Evolutionary conservation across 805 yeast species (phyloP).

Genomic region (Metschnikowia lunata): DNA sequence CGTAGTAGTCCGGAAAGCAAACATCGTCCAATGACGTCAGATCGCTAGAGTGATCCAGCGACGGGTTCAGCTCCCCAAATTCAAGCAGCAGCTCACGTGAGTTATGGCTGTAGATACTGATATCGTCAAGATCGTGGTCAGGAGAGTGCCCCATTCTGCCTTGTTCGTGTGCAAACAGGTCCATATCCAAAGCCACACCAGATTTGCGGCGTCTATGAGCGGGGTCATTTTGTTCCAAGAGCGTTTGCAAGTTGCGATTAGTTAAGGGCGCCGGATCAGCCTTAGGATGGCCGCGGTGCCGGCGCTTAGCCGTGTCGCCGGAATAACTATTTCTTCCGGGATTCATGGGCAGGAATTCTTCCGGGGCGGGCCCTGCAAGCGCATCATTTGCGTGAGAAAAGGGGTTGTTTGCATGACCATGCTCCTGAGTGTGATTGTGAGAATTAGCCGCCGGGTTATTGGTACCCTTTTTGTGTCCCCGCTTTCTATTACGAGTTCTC

Average conservation of each 20-base stretch:
- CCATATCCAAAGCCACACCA: constrained; percentile 39
- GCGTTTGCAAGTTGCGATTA: constrained; percentile 32
- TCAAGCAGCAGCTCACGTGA: constrained; percentile 22
- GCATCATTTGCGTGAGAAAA: neutral
- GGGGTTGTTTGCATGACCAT: neutral
- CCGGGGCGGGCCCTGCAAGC: neutral
- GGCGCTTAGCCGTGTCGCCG: constrained; percentile 1
- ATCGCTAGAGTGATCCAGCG: constrained; percentile 55
- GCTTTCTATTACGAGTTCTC: constrained; percentile 9
- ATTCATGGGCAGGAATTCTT: neutral
- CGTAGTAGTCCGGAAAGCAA: constrained; percentile 75
- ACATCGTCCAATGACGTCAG: constrained; percentile 86
- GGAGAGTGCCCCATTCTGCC: constrained; percentile 12
- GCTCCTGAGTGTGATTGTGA: neutral
- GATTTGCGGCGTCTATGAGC: constrained; percentile 14
- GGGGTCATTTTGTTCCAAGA: constrained; percentile 17
- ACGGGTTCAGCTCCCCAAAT: constrained; percentile 57
- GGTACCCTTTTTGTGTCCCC: constrained; percentile 4
- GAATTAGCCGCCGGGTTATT: neutral
- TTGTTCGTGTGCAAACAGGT: constrained; percentile 33
- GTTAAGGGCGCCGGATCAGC: constrained; percentile 28
- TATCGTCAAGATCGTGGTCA: constrained; percentile 7
- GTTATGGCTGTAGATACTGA: constrained; percentile 8
- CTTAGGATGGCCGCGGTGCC: constrained; percentile 1
- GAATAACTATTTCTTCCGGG: neutral